A percentile compares a stretch with the other conserved stretches of the same genome.
Conservation (phyloP, 345 rosid species). For the Rhodamnia rubescens region DNA sequence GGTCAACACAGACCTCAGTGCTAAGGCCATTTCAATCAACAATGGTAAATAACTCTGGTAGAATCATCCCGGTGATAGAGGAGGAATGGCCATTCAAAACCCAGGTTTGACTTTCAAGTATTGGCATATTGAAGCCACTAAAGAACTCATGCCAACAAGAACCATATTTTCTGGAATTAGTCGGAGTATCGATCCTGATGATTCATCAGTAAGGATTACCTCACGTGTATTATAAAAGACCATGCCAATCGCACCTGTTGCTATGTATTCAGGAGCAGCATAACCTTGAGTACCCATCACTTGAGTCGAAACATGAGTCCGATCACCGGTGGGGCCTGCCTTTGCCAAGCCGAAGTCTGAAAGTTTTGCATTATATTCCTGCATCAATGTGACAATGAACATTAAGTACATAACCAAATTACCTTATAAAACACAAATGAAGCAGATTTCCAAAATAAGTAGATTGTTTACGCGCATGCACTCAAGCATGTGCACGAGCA, state of each 20-base stretch:
- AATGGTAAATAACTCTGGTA: neutral
- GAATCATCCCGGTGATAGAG: neutral
- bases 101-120: neutral
- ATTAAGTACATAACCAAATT: neutral
- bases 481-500: neutral
- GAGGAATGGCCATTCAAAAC: neutral
- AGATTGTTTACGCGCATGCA: neutral
- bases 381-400: slow-evolving; percentile 3
- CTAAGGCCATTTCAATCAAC: neutral
- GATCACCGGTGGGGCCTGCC: slow-evolving; percentile 50
- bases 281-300: slow-evolving; percentile 55
- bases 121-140: neutral
- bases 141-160: neutral
- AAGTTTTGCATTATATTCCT: slow-evolving; percentile 55
- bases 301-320: slow-evolving; percentile 42
- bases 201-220: neutral
- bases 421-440: neutral
- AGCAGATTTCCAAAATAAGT: neutral
- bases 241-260: slow-evolving; percentile 28
- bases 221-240: neutral
- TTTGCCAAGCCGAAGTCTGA: slow-evolving; percentile 61
- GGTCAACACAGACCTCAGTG: neutral
- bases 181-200: neutral
- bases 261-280: slow-evolving; percentile 52
- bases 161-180: neutral